A percentile compares a stretch with the other conserved stretches of the same genome.
Evolutionary conservation across 768 basidiomycete species (phyloP).

Genomic region (Leccinum uliginosum): DNA sequence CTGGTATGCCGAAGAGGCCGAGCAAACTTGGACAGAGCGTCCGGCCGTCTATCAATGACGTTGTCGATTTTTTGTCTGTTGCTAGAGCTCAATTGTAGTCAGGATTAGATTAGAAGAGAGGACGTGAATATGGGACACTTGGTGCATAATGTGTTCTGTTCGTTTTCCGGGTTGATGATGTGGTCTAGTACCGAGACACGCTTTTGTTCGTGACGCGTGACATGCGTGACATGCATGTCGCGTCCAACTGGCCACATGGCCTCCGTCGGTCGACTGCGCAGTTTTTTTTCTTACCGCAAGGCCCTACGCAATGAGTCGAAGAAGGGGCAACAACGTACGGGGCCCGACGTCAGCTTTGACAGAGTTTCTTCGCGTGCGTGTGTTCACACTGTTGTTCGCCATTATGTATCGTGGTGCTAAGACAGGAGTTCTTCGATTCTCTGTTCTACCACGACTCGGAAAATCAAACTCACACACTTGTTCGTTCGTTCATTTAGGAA

Average conservation of each 20-base stretch:
- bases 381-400: too few relatives aligned
- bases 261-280: neutral
- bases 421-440: neutral
- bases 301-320: slow-evolving; percentile 24
- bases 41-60: slow-evolving; percentile 15
- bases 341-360: slow-evolving; percentile 83
- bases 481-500: slow-evolving; percentile 33
- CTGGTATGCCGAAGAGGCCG: too few relatives aligned
- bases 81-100: neutral
- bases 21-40: too few relatives aligned
- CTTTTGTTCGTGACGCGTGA: too few relatives aligned
- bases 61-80: slow-evolving; percentile 15
- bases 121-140: neutral
- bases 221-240: too few relatives aligned
- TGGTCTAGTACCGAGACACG: too few relatives aligned
- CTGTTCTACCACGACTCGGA: slow-evolving; percentile 17
- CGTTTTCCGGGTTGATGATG: slow-evolving; percentile 3
- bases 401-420: too few relatives aligned
- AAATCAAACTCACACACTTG: neutral
- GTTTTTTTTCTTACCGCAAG: slow-evolving; percentile 10
- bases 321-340: slow-evolving; percentile 56
- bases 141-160: slow-evolving; percentile 6
- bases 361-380: slow-evolving; percentile 66
- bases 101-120: neutral
- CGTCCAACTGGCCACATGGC: too few relatives aligned